Conservation (phyloP, 768 basidiomycete genomes). For the Termitomyces sp. region DNA sequence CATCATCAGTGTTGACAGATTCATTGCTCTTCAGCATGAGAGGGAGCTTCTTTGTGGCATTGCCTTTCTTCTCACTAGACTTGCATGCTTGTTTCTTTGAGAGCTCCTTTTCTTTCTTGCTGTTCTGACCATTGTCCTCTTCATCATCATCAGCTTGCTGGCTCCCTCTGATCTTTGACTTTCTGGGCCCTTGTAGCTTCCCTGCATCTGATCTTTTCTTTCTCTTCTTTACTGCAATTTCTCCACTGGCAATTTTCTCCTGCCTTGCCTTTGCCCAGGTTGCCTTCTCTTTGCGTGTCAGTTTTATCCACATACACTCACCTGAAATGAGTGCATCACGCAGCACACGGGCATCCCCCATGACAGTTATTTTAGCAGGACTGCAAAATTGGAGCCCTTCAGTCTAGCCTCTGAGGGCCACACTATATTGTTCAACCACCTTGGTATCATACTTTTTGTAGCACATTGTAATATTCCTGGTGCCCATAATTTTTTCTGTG, state of each 20-base stretch:
- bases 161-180: too few relatives aligned
- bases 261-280: neutral
- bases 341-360: neutral
- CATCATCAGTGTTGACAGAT: too few relatives aligned
- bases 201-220: neutral
- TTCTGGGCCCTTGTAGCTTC: neutral
- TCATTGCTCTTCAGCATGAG: too few relatives aligned
- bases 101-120: too few relatives aligned
- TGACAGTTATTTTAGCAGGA: neutral
- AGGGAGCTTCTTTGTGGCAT: too few relatives aligned
- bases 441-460: neutral
- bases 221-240: neutral
- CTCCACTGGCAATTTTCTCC: neutral
- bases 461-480: neutral
- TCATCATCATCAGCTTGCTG: too few relatives aligned
- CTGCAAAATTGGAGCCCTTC: neutral
- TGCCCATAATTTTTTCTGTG: neutral
- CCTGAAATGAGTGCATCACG: neutral
- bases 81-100: too few relatives aligned
- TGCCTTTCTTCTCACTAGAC: too few relatives aligned
- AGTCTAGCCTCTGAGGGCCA: neutral
- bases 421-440: neutral
- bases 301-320: neutral
- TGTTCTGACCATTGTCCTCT: too few relatives aligned
- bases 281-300: neutral